A percentile compares a stretch with the other conserved stretches of the same genome.
phyloP scores from a whole-genome alignment of 139 green algal genomes.

The Mychonastes homosphaera region DNA sequence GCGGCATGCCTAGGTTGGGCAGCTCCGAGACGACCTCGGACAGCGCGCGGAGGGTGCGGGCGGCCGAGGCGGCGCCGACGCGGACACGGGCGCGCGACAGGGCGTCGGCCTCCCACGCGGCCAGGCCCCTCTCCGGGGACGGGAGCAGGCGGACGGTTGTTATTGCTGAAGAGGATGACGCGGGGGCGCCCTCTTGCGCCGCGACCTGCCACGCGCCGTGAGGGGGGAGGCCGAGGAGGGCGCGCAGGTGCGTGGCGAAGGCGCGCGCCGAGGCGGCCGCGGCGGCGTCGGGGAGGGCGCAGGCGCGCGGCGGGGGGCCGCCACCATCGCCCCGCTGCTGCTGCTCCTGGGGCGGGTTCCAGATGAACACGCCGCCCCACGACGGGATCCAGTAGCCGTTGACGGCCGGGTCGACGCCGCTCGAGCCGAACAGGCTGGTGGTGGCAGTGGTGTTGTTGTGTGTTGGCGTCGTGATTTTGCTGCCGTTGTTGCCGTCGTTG shows the following conservation, averaged over 20 bases:
- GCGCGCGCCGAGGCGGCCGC: not conserved
- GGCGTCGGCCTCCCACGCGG: slow-evolving; percentile 32
- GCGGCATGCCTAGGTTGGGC: slow-evolving; percentile 43
- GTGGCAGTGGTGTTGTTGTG: too few species aligned
- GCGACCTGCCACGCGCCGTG: too few species aligned
- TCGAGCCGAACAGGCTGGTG: slow-evolving; percentile 22
- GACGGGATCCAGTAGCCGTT: slow-evolving; percentile 40
- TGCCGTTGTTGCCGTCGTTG: too few species aligned
- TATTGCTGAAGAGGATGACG: not conserved
- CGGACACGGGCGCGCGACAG: slow-evolving; percentile 10
- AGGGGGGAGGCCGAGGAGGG: too few species aligned
- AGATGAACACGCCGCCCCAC: slow-evolving; percentile 40
- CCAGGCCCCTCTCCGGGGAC: slow-evolving; percentile 3
- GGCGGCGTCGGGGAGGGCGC: not conserved
- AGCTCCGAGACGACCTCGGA: slow-evolving; percentile 25
- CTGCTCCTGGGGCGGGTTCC: slow-evolving; percentile 17
- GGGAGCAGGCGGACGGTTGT: not conserved
- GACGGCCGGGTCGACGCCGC: slow-evolving; percentile 7
- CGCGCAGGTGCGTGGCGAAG: too few species aligned
- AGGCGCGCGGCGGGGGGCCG: not conserved
- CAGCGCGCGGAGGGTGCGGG: slow-evolving; percentile 24
- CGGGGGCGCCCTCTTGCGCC: not conserved
- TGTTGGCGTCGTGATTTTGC: too few species aligned
- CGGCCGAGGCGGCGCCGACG: slow-evolving; percentile 12
- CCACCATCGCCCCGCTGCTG: not conserved